Percentiles rank a stretch among this genome's conserved stretches.
These are phyloP conservation scores for Acer negundo DNA, from an alignment of 345 rosid species.

Conservation along the genomic window DNA sequence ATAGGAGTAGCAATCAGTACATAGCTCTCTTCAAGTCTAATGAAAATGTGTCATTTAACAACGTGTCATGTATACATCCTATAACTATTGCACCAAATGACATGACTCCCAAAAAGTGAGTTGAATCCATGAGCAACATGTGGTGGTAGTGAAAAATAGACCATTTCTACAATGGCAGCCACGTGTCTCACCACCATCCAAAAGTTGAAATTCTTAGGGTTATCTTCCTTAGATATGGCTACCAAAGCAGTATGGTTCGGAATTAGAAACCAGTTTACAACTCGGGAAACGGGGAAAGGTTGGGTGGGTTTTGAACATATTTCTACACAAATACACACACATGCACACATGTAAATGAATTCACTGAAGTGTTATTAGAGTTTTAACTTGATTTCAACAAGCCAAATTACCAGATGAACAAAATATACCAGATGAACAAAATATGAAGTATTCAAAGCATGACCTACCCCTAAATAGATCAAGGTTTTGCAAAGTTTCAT, in stretches of 20 bases:
- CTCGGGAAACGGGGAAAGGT: background rate
- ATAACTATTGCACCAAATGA: background rate
- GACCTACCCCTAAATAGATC: slow-evolving; percentile 68
- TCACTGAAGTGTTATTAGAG: background rate
- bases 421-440: background rate
- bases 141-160: background rate
- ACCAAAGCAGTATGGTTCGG: background rate
- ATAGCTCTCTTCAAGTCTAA: background rate
- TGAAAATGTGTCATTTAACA: background rate
- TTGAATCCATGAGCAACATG: background rate
- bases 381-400: background rate
- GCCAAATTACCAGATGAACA: background rate
- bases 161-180: background rate
- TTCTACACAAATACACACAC: background rate
- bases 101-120: background rate
- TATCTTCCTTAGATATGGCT: background rate
- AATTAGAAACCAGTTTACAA: background rate
- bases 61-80: background rate
- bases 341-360: background rate
- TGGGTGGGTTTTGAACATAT: background rate
- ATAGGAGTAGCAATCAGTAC: background rate
- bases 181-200: background rate
- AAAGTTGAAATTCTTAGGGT: background rate
- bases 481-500: slow-evolving; percentile 73
- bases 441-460: background rate